Evolutionary conservation across 2,329 filamentous ascomycete species (phyloP).

Genomic region (Trichoderma sp.): DNA sequence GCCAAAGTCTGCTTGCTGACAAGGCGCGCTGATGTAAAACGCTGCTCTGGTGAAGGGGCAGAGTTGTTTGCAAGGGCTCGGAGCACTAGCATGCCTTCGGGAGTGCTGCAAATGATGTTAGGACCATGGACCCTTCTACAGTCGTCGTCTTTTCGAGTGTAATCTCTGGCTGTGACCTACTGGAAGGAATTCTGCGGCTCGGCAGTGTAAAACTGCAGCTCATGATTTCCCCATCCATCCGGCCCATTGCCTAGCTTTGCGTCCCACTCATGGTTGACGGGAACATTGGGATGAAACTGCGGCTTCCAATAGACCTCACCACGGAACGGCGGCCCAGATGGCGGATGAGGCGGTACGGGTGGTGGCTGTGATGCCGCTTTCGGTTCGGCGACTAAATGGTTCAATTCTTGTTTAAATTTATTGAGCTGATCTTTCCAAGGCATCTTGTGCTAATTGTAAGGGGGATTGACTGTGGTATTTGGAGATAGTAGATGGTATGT

Average conservation of each 20-base stretch:
- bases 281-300: slow-evolving; percentile 45
- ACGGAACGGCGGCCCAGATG: slow-evolving; percentile 23
- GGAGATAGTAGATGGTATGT: background rate
- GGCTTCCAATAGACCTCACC: slow-evolving; percentile 50
- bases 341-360: slow-evolving; percentile 22
- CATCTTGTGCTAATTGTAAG: slow-evolving; percentile 26
- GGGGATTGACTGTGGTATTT: no score
- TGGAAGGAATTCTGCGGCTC: slow-evolving; percentile 52
- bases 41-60: slow-evolving; percentile 38
- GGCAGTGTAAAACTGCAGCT: slow-evolving; percentile 57
- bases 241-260: slow-evolving; percentile 54
- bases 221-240: slow-evolving; percentile 63
- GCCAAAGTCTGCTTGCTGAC: slow-evolving; percentile 52
- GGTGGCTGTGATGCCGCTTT: slow-evolving; percentile 21
- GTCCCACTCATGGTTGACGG: slow-evolving; percentile 51
- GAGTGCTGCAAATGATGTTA: slow-evolving; percentile 34
- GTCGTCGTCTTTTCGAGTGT: background rate
- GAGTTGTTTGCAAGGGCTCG: slow-evolving; percentile 45
- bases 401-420: slow-evolving; percentile 39
- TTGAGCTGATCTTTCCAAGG: slow-evolving; percentile 41
- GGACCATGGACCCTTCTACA: background rate
- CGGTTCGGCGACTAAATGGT: slow-evolving; percentile 35
- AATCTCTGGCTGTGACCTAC: slow-evolving; percentile 23
- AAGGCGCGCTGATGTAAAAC: slow-evolving; percentile 55
- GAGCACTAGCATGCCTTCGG: slow-evolving; percentile 50